These are phyloP conservation scores for Scenedesmus sp. DNA, from an alignment of 163 green algal species.

Conservation along the genomic window DNA sequence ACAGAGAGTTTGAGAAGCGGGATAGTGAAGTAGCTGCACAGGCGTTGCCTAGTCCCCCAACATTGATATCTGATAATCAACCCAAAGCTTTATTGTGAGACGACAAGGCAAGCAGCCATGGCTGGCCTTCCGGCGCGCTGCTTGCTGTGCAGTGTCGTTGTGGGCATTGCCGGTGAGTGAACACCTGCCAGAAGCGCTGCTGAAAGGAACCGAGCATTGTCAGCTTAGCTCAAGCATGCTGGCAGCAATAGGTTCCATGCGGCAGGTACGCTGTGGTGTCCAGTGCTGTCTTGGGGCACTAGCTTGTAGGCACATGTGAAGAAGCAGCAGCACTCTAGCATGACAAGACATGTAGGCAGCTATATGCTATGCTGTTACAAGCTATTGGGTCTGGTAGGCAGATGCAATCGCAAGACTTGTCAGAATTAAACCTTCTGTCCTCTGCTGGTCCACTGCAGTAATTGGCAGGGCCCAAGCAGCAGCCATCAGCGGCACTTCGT, in stretches of 20 bases:
- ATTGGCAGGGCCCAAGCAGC: background rate
- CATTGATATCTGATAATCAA: background rate
- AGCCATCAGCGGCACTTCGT: constrained; percentile 14
- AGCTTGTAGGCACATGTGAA: no score
- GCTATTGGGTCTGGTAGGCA: no score
- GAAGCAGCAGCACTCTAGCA: no score
- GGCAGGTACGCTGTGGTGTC: background rate
- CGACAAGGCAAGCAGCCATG: background rate
- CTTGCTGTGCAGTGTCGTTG: background rate
- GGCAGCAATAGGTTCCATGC: background rate
- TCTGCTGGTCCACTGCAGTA: no score
- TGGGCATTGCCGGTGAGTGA: background rate
- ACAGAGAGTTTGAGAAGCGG: background rate
- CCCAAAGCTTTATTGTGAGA: background rate
- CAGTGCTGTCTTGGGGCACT: background rate
- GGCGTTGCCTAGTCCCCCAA: background rate
- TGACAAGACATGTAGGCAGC: no score
- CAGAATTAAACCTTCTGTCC: no score
- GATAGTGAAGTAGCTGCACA: background rate
- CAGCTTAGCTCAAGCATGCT: background rate
- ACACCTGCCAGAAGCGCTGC: background rate
- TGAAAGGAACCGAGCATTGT: background rate
- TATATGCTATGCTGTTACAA: no score
- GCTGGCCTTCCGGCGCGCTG: background rate
- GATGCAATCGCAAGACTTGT: no score